phyloP scores from a whole-genome alignment of 2,329 filamentous ascomycete genomes.

The Monosporascus sp. region DNA sequence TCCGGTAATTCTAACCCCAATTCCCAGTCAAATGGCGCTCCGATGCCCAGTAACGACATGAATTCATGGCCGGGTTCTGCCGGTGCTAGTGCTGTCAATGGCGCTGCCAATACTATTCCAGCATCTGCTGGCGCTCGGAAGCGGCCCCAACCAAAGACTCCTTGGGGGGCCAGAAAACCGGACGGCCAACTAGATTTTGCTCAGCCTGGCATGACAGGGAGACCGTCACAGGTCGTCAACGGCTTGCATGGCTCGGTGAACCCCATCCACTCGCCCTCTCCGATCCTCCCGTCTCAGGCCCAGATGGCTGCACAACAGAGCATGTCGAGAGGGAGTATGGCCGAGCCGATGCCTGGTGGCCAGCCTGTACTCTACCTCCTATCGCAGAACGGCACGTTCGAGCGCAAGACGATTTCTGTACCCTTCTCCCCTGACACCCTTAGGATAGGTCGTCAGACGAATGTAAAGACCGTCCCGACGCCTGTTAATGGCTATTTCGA shows the following conservation, averaged over 20 bases:
- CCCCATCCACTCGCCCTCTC: constrained; percentile 33
- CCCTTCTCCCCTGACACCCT: constrained; percentile 92
- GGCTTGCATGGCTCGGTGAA: constrained; percentile 38
- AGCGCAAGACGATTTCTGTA: constrained; percentile 91
- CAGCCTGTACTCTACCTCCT: constrained; percentile 79
- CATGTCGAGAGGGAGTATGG: constrained; percentile 56
- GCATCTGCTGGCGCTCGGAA: constrained; percentile 40
- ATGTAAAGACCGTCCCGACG: constrained; percentile 90
- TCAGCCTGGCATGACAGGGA: constrained; percentile 28
- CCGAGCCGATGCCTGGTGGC: constrained; percentile 58
- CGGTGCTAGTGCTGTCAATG: not conserved
- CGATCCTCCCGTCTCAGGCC: constrained; percentile 32
- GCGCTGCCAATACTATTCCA: not conserved
- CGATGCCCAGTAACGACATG: constrained; percentile 42
- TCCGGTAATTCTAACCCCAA: constrained; percentile 42
- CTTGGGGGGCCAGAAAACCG: constrained; percentile 45
- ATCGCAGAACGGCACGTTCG: constrained; percentile 93
- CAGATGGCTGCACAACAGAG: constrained; percentile 37
- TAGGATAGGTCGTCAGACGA: constrained; percentile 92
- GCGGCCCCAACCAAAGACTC: constrained; percentile 43
- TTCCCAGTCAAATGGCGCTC: constrained; percentile 55
- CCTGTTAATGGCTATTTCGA: constrained; percentile 93
- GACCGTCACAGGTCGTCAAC: constrained; percentile 33
- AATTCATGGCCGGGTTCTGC: constrained; percentile 42
- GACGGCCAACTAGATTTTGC: constrained; percentile 44